Evolutionary conservation across 1,284 basidiomycete species (phyloP), one percentile per base, ranked within the genome.

Genomic region (Chalciporus piperatoides): DNA sequence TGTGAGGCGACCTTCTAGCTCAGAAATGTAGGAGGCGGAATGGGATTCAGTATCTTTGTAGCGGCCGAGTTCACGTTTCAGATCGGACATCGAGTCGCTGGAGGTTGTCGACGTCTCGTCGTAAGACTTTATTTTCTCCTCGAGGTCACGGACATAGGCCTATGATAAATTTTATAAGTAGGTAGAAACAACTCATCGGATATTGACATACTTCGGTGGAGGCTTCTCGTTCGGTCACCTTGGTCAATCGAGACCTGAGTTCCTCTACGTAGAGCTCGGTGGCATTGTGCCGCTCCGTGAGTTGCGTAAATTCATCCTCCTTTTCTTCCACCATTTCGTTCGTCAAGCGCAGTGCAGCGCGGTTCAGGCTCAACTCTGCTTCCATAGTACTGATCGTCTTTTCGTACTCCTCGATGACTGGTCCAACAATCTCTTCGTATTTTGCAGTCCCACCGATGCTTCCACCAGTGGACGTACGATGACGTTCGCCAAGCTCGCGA

Each of bases 321-420:
- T 92, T 92, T 70, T 97, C 94, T 58, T 92, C 88, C 52, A 92
- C 84, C 64, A 96, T 75, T 59, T 94, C 91, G 66, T 96, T 96
- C 44, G 92, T 91, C 65, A 93, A 87, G 41, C 89, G 76, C 59
- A 97, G 73, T 14, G 94, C 93, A 1, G 91, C 92, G 53, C 90
- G 82, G 58, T 92, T 92, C 46, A 97, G 77, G 59, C 84, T 92
- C 48, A 97, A 80, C 68, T 98, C 90, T 1, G 94, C 92, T 68
- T 99, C 97, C 76, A 99, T 88, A 2, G 92, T 87, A 41, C 86
- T 84, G 57, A 99, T 95, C 1, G 94, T 93, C 77, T 96, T 95
- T 74, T 99, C 96, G 70, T 99, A 99, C 73, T 98, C 96, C 68
- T 96, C 88, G 50, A 99, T 97, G 60, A 99, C 93, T 6, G 96